Evolutionary conservation across 176 grass and related monocot species (phyloP).

Genomic region (Hsuehochloa calcarea): DNA sequence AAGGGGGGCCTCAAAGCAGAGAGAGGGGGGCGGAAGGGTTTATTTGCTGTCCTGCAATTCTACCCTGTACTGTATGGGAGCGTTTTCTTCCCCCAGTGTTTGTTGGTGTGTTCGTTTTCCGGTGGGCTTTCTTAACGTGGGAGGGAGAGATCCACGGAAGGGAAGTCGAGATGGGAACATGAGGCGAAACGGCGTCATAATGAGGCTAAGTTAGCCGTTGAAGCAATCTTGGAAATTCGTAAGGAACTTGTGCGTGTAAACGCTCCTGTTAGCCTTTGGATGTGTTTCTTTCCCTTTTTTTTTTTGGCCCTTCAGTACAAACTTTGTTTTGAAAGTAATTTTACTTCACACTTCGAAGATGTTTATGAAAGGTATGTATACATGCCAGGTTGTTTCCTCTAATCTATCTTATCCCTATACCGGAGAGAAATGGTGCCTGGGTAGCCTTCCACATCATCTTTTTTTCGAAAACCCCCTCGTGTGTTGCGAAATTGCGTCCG

Average conservation of each 20-base stretch:
- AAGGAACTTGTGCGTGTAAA: not conserved
- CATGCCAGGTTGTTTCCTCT: not conserved
- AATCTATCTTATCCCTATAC: too few relatives aligned
- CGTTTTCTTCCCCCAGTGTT: not conserved
- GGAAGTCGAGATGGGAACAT: constrained; percentile 6
- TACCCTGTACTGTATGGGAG: not conserved
- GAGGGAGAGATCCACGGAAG: not conserved
- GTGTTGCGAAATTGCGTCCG: too few relatives aligned
- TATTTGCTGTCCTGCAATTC: not conserved
- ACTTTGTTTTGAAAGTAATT: not conserved
- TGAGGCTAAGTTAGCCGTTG: constrained; percentile 23
- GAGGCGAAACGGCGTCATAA: not conserved
- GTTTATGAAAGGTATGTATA: not conserved
- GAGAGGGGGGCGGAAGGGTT: constrained; percentile 6
- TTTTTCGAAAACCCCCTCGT: too few relatives aligned
- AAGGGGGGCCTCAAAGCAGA: not conserved
- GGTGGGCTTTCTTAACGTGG: not conserved
- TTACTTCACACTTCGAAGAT: too few relatives aligned
- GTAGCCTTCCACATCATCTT: too few relatives aligned
- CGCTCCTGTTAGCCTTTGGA: not conserved
- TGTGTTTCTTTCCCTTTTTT: not conserved
- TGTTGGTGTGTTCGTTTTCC: not conserved
- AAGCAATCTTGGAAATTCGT: constrained; percentile 14
- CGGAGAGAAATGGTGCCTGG: too few relatives aligned
- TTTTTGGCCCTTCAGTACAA: not conserved